Conservation (phyloP, 2,329 filamentous ascomycete genomes). For the Ophiostoma australiae region DNA sequence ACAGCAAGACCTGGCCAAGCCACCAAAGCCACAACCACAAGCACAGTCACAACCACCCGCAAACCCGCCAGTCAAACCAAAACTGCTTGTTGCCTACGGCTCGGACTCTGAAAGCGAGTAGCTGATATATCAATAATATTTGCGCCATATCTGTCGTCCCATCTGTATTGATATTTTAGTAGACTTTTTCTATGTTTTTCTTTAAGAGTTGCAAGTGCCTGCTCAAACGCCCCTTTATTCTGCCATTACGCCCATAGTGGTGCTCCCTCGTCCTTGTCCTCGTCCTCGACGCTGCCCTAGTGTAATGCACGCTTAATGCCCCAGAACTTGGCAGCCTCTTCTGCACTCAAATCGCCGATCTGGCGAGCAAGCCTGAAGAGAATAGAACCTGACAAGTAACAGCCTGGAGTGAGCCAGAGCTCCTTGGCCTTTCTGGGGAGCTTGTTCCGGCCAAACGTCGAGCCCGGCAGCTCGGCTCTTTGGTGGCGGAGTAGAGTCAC, state of each 20-base stretch:
- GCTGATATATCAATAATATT: not conserved
- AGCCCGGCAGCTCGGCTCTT: not conserved
- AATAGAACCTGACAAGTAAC: not conserved
- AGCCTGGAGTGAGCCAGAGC: not conserved
- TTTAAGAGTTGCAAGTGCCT: too few species aligned
- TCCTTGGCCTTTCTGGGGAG: not conserved
- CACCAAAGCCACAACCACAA: constrained; percentile 19
- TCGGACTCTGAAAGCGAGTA: constrained; percentile 48
- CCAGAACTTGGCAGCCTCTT: not conserved
- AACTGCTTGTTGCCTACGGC: constrained; percentile 50
- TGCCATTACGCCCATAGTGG: too few species aligned
- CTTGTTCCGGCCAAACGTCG: not conserved
- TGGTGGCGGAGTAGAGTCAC: not conserved
- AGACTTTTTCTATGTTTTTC: too few species aligned
- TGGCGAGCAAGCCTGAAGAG: not conserved
- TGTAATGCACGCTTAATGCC: too few species aligned
- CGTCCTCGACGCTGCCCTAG: not conserved
- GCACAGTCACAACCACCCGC: constrained; percentile 8
- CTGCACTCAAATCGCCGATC: not conserved
- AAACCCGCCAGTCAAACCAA: constrained; percentile 29
- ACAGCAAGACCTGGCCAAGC: not conserved
- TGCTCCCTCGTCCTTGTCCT: not conserved
- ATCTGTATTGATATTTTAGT: too few species aligned
- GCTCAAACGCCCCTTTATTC: too few species aligned
- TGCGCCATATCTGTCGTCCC: too few species aligned